Evolutionary conservation across 208 protist species (phyloP).

Genomic region (Trypanosoma cruzi): DNA sequence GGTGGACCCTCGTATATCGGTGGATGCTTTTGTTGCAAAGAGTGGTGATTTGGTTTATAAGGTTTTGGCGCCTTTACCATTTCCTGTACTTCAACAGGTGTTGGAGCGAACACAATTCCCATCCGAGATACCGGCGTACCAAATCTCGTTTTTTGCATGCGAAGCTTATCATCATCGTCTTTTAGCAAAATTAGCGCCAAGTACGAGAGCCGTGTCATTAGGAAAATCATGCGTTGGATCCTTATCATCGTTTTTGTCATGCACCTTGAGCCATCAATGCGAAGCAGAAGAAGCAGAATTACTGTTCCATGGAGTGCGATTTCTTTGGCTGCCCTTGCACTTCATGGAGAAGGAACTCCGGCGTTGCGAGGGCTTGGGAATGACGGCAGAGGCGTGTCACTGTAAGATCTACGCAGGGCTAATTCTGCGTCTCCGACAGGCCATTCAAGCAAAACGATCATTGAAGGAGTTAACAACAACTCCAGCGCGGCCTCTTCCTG

Average conservation of each 20-base stretch:
- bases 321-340: constrained; percentile 28
- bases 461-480: neutral
- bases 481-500: neutral
- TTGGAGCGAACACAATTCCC: constrained; percentile 26
- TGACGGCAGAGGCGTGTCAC: neutral
- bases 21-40: constrained; percentile 1
- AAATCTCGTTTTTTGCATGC: constrained; percentile 23
- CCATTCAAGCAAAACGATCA: constrained; percentile 17
- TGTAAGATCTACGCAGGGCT: constrained; percentile 24
- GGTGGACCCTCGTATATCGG: neutral
- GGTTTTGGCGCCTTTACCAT: constrained; percentile 13
- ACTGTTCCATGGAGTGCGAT: constrained; percentile 21
- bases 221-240: neutral
- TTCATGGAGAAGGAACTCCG: constrained; percentile 27
- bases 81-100: constrained; percentile 15
- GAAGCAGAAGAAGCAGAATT: constrained; percentile 14
- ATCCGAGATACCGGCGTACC: constrained; percentile 25
- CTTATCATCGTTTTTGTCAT: neutral
- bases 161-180: constrained; percentile 15
- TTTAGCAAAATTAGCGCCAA: neutral
- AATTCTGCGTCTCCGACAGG: constrained; percentile 24
- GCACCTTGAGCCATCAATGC: constrained; percentile 14
- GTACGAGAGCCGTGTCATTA: neutral
- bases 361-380: constrained; percentile 9
- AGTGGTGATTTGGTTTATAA: neutral